Evolutionary conservation across 163 green algal species (phyloP).

Genomic region (Volvox carteri): DNA sequence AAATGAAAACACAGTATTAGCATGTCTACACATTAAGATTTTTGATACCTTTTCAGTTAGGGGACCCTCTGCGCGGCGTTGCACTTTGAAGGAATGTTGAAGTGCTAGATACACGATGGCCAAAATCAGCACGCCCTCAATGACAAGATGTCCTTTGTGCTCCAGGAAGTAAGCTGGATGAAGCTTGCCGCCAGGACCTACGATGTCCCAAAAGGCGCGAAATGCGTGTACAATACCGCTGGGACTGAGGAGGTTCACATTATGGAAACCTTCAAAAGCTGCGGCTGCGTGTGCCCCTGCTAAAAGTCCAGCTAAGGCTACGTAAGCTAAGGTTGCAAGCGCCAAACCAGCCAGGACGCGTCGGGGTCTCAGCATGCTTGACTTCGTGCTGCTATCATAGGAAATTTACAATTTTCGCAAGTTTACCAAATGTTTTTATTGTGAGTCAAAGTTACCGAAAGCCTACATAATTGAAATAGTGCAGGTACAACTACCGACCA

Average conservation of each 20-base stretch:
- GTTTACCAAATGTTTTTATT: too few species aligned
- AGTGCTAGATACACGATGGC: conserved; percentile 91
- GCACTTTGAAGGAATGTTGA: conserved; percentile 84
- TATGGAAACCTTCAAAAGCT: too few species aligned
- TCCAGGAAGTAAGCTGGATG: conserved; percentile 91
- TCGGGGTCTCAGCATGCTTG: neutral
- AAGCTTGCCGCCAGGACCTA: conserved; percentile 85
- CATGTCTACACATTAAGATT: too few species aligned
- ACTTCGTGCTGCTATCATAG: neutral
- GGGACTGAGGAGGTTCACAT: neutral
- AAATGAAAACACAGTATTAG: too few species aligned
- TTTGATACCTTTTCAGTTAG: conserved; percentile 91
- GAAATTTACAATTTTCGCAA: too few species aligned
- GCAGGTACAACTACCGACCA: too few species aligned
- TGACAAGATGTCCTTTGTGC: conserved; percentile 86
- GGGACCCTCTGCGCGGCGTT: conserved; percentile 63
- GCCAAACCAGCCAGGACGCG: conserved; percentile 5
- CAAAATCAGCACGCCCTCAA: conserved; percentile 90
- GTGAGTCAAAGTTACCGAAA: too few species aligned
- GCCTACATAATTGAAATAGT: too few species aligned
- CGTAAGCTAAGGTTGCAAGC: neutral
- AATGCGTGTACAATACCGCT: neutral
- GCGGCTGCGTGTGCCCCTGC: neutral
- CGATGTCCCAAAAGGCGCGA: conserved; percentile 80
- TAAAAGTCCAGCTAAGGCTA: neutral